Base-by-base conservation (phyloP, 371 early-diverging fungal genomes). In the Apophysomyces ossiformis region DNA sequence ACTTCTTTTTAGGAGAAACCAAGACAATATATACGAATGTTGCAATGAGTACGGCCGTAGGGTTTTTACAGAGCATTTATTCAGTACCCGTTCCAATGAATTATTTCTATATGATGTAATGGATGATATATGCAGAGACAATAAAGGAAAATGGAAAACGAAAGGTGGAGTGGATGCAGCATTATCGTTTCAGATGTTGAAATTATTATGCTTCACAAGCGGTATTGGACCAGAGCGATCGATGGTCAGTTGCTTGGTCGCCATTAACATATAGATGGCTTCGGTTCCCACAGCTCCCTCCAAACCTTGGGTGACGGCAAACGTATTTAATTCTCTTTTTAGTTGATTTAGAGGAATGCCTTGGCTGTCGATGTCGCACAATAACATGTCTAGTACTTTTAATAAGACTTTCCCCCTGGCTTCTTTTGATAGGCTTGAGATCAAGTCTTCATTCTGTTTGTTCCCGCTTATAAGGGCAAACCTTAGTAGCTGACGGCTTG, bases 251-350 rank as follows among this genome's bases (percentile, higher is more conserved):
- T 50, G 54, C 11, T 50, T 50, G 0, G 54, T 50, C 21, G 54
- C 54, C 54, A 50, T 50, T 26, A 50, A 50, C 7, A 50, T 50
- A 50, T 50, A 50, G 21, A 50, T 50, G 54, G 54, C 54, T 50
- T 50, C 54, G 8, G 54, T 50, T 9, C 54, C 54, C 7, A 21
- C 54, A 21, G 9, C 21, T 16, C 54, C 21, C 9, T 9, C 54
- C 11, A 50, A 21, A 18, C 21, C 54, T 50, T 50, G 54, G 5
- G 54, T 11, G 21, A 8, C 21, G 9, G 54, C 54, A 21, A 18
- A 50, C 7, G 9, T 21, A n/a, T 50, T n/a, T 18, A 21, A 9
- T 21, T 50, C 21, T 11, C 21, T 50, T 21, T 50, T 50, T 21
- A 50, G 21, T 26, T 50, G 54, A 21, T 21, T 50, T 21, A 50